Evolutionary conservation across 2,329 filamentous ascomycete genomes (phyloP).

Genomic region (Bipolaris sorokiniana): DNA sequence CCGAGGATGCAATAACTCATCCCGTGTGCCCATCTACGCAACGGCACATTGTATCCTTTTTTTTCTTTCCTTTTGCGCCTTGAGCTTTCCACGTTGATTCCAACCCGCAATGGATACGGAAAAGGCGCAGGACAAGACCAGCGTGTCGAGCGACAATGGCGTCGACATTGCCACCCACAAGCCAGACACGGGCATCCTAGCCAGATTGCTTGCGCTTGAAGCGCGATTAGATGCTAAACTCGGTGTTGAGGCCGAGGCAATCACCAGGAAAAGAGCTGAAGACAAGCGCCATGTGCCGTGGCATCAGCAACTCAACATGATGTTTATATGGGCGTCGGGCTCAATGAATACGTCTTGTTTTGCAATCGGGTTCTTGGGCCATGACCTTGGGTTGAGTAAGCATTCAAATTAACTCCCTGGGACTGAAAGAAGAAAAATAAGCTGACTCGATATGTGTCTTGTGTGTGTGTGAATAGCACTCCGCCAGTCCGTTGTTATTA

Average conservation of each 20-base stretch:
- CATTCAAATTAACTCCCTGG: neutral
- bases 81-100: neutral
- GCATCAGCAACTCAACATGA: constrained; percentile 43
- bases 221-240: constrained; percentile 28
- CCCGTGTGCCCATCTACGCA: neutral
- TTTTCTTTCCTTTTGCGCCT: neutral
- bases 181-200: constrained; percentile 23
- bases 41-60: neutral
- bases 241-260: constrained; percentile 34
- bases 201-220: constrained; percentile 27
- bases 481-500: constrained; percentile 51
- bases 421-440: neutral
- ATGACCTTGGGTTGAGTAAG: constrained; percentile 55
- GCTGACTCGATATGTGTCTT: neutral
- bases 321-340: constrained; percentile 54
- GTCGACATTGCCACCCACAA: constrained; percentile 2
- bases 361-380: constrained; percentile 54
- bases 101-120: constrained; percentile 20
- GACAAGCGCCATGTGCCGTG: constrained; percentile 37
- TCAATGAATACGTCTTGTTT: constrained; percentile 51
- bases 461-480: constrained; percentile 33
- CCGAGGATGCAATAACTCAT: neutral
- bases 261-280: constrained; percentile 33
- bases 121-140: constrained; percentile 22
- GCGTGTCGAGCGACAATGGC: constrained; percentile 18